These are phyloP conservation scores for Amanita muscaria DNA, from an alignment of 768 basidiomycete genomes.

Conservation along the genomic window DNA sequence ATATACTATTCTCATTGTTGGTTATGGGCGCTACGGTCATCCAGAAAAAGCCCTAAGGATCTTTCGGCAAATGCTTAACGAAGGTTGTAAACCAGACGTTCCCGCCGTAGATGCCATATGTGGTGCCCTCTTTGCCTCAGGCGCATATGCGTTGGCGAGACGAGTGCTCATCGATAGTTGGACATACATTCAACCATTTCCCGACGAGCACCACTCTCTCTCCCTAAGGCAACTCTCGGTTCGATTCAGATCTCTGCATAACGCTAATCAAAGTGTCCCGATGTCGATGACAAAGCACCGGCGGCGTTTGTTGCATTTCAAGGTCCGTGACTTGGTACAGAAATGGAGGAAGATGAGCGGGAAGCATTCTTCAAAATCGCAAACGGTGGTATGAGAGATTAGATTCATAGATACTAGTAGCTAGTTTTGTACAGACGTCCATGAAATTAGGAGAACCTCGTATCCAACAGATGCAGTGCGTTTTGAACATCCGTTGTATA, in stretches of 20 bases:
- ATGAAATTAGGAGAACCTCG: constrained; percentile 37
- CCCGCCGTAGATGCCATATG: constrained; percentile 63
- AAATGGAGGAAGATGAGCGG: neutral
- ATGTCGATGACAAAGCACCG: constrained; percentile 21
- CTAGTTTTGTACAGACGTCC: no score
- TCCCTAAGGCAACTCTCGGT: constrained; percentile 37
- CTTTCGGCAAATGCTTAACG: constrained; percentile 56
- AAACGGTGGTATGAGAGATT: neutral
- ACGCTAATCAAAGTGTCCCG: constrained; percentile 13
- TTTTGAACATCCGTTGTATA: constrained; percentile 65
- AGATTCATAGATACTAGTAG: neutral
- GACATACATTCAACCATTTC: constrained; percentile 56
- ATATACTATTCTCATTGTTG: constrained; percentile 72
- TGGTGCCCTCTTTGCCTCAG: constrained; percentile 55
- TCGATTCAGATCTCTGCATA: constrained; percentile 38
- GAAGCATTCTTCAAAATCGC: neutral
- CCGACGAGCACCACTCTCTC: constrained; percentile 34
- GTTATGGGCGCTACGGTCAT: constrained; percentile 52
- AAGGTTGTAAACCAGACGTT: constrained; percentile 60
- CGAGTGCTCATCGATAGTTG: constrained; percentile 52
- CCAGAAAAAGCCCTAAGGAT: constrained; percentile 42
- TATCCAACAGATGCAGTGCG: constrained; percentile 66
- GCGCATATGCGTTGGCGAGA: constrained; percentile 42
- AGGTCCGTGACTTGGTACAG: constrained; percentile 18
- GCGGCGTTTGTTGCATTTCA: constrained; percentile 29